phyloP scores from a whole-genome alignment of 2,329 filamentous ascomycete species.

The Aureobasidium subglaciale region DNA sequence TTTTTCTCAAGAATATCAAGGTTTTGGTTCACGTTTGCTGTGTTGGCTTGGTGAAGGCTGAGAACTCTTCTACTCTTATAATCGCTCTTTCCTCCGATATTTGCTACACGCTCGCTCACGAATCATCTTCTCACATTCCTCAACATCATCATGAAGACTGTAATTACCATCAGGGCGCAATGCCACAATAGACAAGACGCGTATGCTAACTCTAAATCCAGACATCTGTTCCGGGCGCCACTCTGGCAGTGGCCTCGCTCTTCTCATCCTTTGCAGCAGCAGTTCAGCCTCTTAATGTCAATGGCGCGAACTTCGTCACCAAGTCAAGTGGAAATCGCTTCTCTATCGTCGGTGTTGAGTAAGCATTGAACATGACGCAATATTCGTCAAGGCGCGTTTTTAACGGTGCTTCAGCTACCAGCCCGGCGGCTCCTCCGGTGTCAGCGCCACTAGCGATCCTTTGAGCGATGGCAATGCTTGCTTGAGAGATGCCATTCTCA shows the following conservation, averaged over 20 bases:
- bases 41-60: not conserved
- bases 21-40: slow-evolving; percentile 12
- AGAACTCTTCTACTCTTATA: slow-evolving; percentile 2
- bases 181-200: not conserved
- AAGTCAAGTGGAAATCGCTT: slow-evolving; percentile 48
- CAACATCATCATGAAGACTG: slow-evolving; percentile 13
- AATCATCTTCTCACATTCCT: not conserved
- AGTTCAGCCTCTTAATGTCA: slow-evolving; percentile 37
- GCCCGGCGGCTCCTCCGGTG: slow-evolving; percentile 50
- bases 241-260: slow-evolving; percentile 14
- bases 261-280: slow-evolving; percentile 32
- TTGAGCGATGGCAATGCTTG: slow-evolving; percentile 48
- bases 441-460: slow-evolving; percentile 41
- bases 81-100: not conserved
- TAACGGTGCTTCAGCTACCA: slow-evolving; percentile 37
- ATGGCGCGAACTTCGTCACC: slow-evolving; percentile 51
- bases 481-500: slow-evolving; percentile 48
- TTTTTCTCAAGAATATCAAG: slow-evolving; percentile 13
- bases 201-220: not conserved
- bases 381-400: not conserved
- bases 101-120: not conserved
- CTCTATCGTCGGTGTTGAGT: slow-evolving; percentile 52
- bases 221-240: slow-evolving; percentile 11
- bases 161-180: not conserved
- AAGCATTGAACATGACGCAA: slow-evolving; percentile 2